Conservation (phyloP, 768 basidiomycete genomes). For the Suillus plorans region DNA sequence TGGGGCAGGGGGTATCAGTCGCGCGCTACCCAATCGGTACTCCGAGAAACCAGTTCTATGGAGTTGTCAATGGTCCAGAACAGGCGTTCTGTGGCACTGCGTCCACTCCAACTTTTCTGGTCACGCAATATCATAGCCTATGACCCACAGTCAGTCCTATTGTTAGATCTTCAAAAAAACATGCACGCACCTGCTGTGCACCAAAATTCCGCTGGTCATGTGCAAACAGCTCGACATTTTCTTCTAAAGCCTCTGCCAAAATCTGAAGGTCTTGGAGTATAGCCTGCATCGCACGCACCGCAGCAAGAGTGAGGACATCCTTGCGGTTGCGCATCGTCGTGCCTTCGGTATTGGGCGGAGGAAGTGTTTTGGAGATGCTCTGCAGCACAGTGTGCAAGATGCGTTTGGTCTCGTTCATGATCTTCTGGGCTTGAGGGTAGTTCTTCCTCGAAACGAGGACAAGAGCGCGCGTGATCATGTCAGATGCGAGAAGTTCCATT, state of each 20-base stretch:
- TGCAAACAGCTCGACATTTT: constrained; percentile 89
- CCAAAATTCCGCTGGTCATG: constrained; percentile 94
- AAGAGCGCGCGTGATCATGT: constrained; percentile 95
- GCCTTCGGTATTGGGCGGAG: constrained; percentile 49
- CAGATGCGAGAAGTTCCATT: constrained; percentile 95
- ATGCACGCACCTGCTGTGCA: constrained; percentile 81
- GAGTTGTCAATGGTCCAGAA: constrained; percentile 95
- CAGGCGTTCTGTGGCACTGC: constrained; percentile 86
- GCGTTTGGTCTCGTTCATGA: constrained; percentile 87
- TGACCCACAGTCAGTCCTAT: constrained; percentile 7
- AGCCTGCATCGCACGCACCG: constrained; percentile 80
- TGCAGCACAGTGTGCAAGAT: constrained; percentile 91
- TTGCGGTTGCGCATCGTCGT: constrained; percentile 66
- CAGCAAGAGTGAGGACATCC: constrained; percentile 69
- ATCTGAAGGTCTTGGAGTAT: constrained; percentile 87
- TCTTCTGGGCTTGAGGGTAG: constrained; percentile 85
- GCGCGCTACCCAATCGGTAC: constrained; percentile 83
- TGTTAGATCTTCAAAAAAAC: background rate
- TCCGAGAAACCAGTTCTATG: constrained; percentile 81
- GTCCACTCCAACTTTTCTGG: constrained; percentile 93
- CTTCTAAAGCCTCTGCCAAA: constrained; percentile 83
- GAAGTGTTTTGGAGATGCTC: constrained; percentile 73
- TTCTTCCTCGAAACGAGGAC: constrained; percentile 92
- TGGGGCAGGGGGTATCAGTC: constrained; percentile 39
- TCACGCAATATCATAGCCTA: constrained; percentile 95